Base-by-base conservation (phyloP, 2,329 filamentous ascomycete species). In the Aspergillus alliaceus region DNA sequence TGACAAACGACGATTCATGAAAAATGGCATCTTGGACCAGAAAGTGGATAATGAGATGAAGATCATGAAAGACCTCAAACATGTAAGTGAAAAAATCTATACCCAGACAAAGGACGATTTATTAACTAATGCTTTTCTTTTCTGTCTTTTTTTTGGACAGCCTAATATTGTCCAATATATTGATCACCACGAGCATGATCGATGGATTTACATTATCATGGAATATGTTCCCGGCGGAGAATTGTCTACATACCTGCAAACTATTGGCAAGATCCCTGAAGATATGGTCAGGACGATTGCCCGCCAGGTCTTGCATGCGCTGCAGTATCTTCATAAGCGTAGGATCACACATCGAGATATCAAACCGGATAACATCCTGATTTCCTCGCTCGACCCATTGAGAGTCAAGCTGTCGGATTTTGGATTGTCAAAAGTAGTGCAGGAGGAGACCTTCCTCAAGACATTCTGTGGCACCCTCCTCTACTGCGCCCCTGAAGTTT, bases 331-430 rank as follows among this genome's bases (percentile, higher is more conserved):
- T 8, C 95, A 99, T 73, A 80, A 82, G 53, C 88, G 90, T 66
- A 91, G 89, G 69, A 97, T 99, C 66, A 98, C 93, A 0, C 95
- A 99, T 75, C 89, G 95, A n/a, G 95, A 99, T 73, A 92, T 99
- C 69, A 99, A 99, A 72, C 95, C 95, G 0, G 95, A 99, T 79
- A 99, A 99, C 69, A 97, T 99, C 59, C 81, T 99, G 39, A 90
- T 98, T 64, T 82, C 87, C 11, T 88, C 86, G 1, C 72, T 85
- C 9, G 80, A 88, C 6, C 92, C 93, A 0, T 84, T 96, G 49
- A 81, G 85, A 14, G 89, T 98, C 66, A 98, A 99, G 75, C 80
- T 99, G 14, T 96, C 95, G 0, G 95, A 99, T 71, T 99, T 99
- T 77, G 95, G 95, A 3, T 78, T 99, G 4, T 98, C 95, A 2